These are phyloP conservation scores for Lasiosphaeria hispida DNA, from an alignment of 495 filamentous ascomycete genomes.

Conservation along the genomic window DNA sequence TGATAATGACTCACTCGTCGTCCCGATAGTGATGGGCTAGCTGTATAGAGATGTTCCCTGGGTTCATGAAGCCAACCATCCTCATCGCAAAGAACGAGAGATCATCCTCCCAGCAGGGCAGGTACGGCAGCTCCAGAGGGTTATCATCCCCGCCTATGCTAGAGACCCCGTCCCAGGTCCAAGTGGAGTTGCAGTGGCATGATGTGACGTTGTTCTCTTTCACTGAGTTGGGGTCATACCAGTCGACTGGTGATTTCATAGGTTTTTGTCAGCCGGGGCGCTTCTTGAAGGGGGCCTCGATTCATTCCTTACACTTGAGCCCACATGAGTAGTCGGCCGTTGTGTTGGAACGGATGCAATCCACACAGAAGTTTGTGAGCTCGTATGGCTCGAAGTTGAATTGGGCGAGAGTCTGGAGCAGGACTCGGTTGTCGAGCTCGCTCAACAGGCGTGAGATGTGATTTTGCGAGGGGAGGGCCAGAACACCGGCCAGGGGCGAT, in stretches of 20 bases:
- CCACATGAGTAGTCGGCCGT: slow-evolving; percentile 20
- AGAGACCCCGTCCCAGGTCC: slow-evolving; percentile 33
- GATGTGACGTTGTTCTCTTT: slow-evolving; percentile 28
- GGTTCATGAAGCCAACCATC: slow-evolving; percentile 22
- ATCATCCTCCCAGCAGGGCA: slow-evolving; percentile 21
- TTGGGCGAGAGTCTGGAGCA: slow-evolving; percentile 10
- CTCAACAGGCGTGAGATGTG: neutral
- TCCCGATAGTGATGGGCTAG: slow-evolving; percentile 33
- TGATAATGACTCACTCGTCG: slow-evolving; percentile 22
- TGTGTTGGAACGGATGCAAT: slow-evolving; percentile 17
- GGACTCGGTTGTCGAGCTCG: neutral
- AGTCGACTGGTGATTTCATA: slow-evolving; percentile 25
- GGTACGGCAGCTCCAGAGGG: slow-evolving; percentile 18
- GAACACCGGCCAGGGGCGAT: neutral
- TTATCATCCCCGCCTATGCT: slow-evolving; percentile 12
- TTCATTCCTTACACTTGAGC: slow-evolving; percentile 23
- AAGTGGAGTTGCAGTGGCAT: slow-evolving; percentile 23
- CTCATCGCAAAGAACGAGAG: slow-evolving; percentile 25
- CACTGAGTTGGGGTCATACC: slow-evolving; percentile 37
- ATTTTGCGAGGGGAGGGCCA: neutral
- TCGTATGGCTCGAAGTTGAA: slow-evolving; percentile 27
- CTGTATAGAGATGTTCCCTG: slow-evolving; percentile 32
- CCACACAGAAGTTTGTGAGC: slow-evolving; percentile 24
- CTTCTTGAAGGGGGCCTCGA: neutral
- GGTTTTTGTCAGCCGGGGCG: neutral